Evolutionary conservation across 2,329 filamentous ascomycete species (phyloP).

Genomic region (Fusarium newnesense): DNA sequence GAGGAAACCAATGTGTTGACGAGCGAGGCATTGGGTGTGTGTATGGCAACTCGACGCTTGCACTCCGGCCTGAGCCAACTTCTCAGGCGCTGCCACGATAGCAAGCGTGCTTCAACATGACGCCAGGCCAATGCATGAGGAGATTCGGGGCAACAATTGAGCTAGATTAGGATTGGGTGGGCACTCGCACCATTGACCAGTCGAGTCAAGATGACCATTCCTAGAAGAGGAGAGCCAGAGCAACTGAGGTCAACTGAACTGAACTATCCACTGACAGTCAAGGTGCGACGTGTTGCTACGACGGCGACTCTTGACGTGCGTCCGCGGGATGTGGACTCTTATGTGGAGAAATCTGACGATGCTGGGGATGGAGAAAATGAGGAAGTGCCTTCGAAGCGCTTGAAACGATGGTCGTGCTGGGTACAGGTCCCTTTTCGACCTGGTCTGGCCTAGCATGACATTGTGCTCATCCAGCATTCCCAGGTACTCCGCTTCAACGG

Average conservation of each 20-base stretch:
- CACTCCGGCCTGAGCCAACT: conserved; percentile 36
- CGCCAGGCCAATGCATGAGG: conserved; percentile 42
- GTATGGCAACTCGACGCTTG: conserved; percentile 32
- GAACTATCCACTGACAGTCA: conserved; percentile 35
- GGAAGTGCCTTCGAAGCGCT: conserved; percentile 18
- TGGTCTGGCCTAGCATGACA: conserved; percentile 15
- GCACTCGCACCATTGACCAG: conserved; percentile 43
- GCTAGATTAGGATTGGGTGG: conserved; percentile 43
- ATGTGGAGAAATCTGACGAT: conserved; percentile 40
- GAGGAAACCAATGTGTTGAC: conserved; percentile 17
- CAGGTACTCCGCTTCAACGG: conserved; percentile 20
- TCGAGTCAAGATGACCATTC: conserved; percentile 26
- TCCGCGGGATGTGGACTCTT: conserved; percentile 36
- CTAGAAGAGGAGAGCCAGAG: conserved; percentile 7
- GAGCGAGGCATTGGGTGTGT: conserved; percentile 30
- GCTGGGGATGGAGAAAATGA: conserved; percentile 30
- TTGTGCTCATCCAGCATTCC: conserved; percentile 14
- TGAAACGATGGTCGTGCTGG: conserved; percentile 38
- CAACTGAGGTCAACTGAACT: conserved; percentile 6
- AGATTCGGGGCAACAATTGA: conserved; percentile 36
- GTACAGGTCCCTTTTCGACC: conserved; percentile 25
- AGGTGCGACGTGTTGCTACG: conserved; percentile 43
- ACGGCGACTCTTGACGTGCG: conserved; percentile 38
- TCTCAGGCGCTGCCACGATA: conserved; percentile 53
- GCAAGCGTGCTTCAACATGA: conserved; percentile 47